Conservation (phyloP, 2,329 filamentous ascomycete genomes). For the Sphaerulina populicola region DNA sequence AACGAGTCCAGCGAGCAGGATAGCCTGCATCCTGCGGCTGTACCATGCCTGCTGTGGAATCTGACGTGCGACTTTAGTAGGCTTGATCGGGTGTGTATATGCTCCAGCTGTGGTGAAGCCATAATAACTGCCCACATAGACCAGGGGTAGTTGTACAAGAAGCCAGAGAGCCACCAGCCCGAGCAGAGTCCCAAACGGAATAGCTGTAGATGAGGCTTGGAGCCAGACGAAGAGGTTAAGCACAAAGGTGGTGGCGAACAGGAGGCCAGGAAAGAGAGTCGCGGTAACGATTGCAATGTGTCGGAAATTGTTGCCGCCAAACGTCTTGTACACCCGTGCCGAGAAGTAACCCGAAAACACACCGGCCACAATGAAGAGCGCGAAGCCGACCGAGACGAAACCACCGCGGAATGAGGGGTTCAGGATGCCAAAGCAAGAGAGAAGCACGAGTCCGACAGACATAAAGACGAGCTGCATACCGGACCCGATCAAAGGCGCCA, state of each 20-base stretch:
- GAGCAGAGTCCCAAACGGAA: constrained; percentile 71
- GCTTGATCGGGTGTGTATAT: constrained; percentile 78
- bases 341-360: constrained; percentile 84
- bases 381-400: constrained; percentile 75
- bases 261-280: constrained; percentile 66
- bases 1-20: constrained; percentile 65
- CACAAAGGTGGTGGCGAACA: constrained; percentile 67
- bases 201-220: constrained; percentile 77
- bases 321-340: constrained; percentile 71
- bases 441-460: constrained; percentile 53
- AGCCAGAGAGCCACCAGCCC: constrained; percentile 70
- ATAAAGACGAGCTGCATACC: constrained; percentile 83
- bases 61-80: constrained; percentile 61
- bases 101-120: constrained; percentile 59
- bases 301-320: constrained; percentile 64
- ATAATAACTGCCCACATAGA: constrained; percentile 70
- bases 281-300: constrained; percentile 69
- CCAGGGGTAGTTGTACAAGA: constrained; percentile 74
- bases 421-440: constrained; percentile 64
- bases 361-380: constrained; percentile 74
- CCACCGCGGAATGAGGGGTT: constrained; percentile 87
- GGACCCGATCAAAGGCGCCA: constrained; percentile 74
- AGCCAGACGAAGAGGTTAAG: constrained; percentile 87
- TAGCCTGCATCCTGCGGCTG: constrained; percentile 52
- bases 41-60: constrained; percentile 72